Conservation (phyloP, 768 basidiomycete genomes). For the Boletellus sp. region DNA sequence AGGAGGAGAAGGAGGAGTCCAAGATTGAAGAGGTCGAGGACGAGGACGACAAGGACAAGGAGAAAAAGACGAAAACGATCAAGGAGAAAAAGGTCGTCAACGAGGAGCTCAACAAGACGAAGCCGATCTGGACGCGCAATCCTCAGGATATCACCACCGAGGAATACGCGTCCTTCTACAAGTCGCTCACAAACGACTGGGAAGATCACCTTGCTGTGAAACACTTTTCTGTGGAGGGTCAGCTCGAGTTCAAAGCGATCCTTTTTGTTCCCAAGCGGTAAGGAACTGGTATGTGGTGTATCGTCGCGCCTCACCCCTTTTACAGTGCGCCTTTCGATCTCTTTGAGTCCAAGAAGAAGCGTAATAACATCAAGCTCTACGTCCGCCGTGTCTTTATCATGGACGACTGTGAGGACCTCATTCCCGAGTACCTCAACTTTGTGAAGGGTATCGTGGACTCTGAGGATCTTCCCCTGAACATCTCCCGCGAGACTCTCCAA, state of each 20-base stretch:
- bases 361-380: conserved; percentile 99
- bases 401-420: conserved; percentile 99
- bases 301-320: conserved; percentile 1
- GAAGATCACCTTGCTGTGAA: conserved; percentile 99
- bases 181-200: conserved; percentile 99
- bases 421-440: conserved; percentile 99
- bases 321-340: conserved; percentile 94
- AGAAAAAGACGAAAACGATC: conserved; percentile 92
- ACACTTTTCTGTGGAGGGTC: conserved; percentile 99
- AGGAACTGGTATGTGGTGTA: conserved; percentile 19
- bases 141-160: conserved; percentile 89
- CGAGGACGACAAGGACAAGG: conserved; percentile 79
- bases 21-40: conserved; percentile 85
- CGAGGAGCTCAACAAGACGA: conserved; percentile 99
- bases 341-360: conserved; percentile 99
- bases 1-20: conserved; percentile 70
- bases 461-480: conserved; percentile 99
- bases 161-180: conserved; percentile 97
- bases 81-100: conserved; percentile 84
- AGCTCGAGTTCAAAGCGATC: conserved; percentile 99
- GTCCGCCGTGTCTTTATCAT: conserved; percentile 99
- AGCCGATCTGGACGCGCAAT: conserved; percentile 99
- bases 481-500: conserved; percentile 98
- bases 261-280: conserved; percentile 95
- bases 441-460: conserved; percentile 99